A percentile compares a stretch with the other conserved stretches of the same genome.
phyloP scores from a whole-genome alignment of 2,329 filamentous ascomycete species.

The Seiridium unicorne region DNA sequence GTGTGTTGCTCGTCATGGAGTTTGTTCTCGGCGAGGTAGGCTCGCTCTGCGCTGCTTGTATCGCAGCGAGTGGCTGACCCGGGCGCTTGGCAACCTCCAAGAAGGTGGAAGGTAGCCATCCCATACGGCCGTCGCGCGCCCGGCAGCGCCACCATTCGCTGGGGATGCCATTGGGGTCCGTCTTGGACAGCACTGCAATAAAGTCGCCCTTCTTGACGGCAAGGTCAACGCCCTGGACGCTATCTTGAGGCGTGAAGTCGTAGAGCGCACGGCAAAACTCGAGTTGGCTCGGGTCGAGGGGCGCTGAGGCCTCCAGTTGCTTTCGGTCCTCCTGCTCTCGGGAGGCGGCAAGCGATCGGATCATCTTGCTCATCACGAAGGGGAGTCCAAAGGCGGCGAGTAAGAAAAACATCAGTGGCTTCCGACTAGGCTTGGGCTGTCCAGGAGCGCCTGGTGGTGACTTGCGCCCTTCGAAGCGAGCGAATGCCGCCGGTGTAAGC shows the following conservation, averaged over 20 bases:
- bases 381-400: constrained; percentile 92
- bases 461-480: constrained; percentile 75
- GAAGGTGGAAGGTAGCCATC: constrained; percentile 89
- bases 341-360: constrained; percentile 76
- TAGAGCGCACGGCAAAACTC: constrained; percentile 95
- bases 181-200: constrained; percentile 89
- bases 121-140: constrained; percentile 83
- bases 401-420: constrained; percentile 94
- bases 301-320: constrained; percentile 53
- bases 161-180: constrained; percentile 84
- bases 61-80: constrained; percentile 48
- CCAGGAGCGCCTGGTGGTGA: constrained; percentile 54
- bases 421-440: constrained; percentile 77
- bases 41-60: constrained; percentile 48
- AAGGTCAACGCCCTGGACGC: constrained; percentile 74
- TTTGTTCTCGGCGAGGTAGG: constrained; percentile 40
- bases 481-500: constrained; percentile 88
- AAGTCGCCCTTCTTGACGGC: constrained; percentile 93
- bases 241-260: constrained; percentile 81
- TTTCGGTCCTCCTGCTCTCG: constrained; percentile 79
- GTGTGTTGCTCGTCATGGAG: constrained; percentile 46
- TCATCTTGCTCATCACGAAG: constrained; percentile 96
- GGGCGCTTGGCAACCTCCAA: constrained; percentile 69
- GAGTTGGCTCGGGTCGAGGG: constrained; percentile 83
- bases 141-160: constrained; percentile 98